Percentiles rank a stretch among this genome's conserved stretches.
These are phyloP conservation scores for Magnolia sinica DNA, from an alignment of 164 flowering plant species.

Conservation along the genomic window DNA sequence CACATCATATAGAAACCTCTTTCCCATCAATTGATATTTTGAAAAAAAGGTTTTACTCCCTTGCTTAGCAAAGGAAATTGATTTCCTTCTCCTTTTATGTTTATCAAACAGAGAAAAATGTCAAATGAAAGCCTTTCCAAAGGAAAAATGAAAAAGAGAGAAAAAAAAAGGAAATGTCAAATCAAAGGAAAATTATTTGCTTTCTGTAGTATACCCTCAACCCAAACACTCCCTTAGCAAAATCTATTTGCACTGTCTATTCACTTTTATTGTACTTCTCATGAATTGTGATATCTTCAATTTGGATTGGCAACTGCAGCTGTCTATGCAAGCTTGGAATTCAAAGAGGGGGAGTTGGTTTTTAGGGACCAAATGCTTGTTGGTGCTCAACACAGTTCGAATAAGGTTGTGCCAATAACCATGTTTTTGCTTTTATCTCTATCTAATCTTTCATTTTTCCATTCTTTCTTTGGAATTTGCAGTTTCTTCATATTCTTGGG, in stretches of 20 bases:
- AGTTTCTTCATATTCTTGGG: neutral
- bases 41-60: neutral
- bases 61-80: neutral
- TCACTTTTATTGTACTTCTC: neutral
- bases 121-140: neutral
- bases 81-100: neutral
- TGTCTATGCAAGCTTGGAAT: constrained; percentile 57
- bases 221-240: neutral
- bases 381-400: constrained; percentile 82
- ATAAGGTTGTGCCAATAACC: constrained; percentile 49
- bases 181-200: neutral
- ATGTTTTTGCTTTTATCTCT: neutral
- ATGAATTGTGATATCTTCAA: neutral
- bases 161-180: too few species aligned
- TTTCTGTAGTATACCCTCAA: neutral
- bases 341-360: constrained; percentile 71
- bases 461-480: neutral
- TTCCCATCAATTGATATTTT: neutral
- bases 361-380: constrained; percentile 84
- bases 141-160: neutral
- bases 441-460: neutral
- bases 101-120: neutral
- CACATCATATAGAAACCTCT: too few species aligned
- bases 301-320: constrained; percentile 37
- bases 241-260: neutral